phyloP scores from a whole-genome alignment of 176 grass and related monocot genomes.

The bread wheat (Triticum aestivum) region IWGSC_CS_RefSeq_v2.1 NC_057805.1:139079125-139079624 shows the following conservation, averaged over 20 bases:
- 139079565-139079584: slow-evolving; percentile 37
- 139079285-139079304: slow-evolving; percentile 29
- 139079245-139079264: neutral
- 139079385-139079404: slow-evolving; percentile 20
- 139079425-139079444: slow-evolving; percentile 34
- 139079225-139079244: slow-evolving; percentile 5
- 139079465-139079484: slow-evolving; percentile 32
- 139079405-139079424: neutral
- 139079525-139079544: slow-evolving; percentile 51
- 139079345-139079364: slow-evolving; percentile 23
- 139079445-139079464: slow-evolving; percentile 29
- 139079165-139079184: too few relatives aligned
- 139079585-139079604: slow-evolving; percentile 32
- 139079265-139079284: slow-evolving; percentile 18
- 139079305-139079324: slow-evolving; percentile 29
- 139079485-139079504: neutral
- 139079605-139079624: neutral
- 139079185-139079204: too few relatives aligned
- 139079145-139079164: slow-evolving; percentile 22
- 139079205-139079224: neutral
- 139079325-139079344: slow-evolving; percentile 35
- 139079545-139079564: slow-evolving; percentile 32
- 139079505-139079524: slow-evolving; percentile 4
- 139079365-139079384: slow-evolving; percentile 27
- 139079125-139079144: slow-evolving; percentile 27